Conservation (phyloP, 2,329 filamentous ascomycete species). For the Thermoascus crustaceus region DNA sequence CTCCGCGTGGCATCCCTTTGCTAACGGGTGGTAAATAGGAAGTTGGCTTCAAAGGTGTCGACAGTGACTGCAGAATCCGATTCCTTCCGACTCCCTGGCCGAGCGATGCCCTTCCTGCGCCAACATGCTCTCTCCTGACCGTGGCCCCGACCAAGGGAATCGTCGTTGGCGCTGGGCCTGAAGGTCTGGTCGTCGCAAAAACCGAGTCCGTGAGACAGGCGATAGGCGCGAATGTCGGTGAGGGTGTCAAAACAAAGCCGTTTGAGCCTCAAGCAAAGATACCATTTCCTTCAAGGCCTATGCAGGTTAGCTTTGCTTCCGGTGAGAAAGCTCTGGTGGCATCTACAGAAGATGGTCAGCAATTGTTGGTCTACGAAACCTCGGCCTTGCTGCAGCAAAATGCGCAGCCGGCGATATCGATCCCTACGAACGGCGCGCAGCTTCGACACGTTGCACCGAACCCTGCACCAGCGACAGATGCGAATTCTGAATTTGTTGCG, state of each 20-base stretch:
- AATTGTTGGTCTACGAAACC: constrained; percentile 75
- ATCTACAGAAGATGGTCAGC: constrained; percentile 71
- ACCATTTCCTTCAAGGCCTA: constrained; percentile 64
- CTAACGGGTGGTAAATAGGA: constrained; percentile 37
- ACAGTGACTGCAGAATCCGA: constrained; percentile 73
- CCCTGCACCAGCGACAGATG: constrained; percentile 53
- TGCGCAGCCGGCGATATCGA: constrained; percentile 61
- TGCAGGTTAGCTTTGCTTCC: constrained; percentile 84
- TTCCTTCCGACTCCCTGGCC: constrained; percentile 73
- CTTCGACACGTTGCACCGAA: constrained; percentile 73
- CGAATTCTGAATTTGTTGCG: constrained; percentile 59
- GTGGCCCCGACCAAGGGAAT: constrained; percentile 73
- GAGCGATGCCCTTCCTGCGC: constrained; percentile 56
- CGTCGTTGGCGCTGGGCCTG: constrained; percentile 78
- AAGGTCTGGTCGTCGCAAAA: constrained; percentile 64
- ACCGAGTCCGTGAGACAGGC: constrained; percentile 71
- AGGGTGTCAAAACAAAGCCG: constrained; percentile 55
- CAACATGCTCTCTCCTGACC: constrained; percentile 74
- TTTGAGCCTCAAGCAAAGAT: constrained; percentile 70
- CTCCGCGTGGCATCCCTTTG: constrained; percentile 8
- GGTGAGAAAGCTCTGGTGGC: constrained; percentile 79
- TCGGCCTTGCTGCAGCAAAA: constrained; percentile 58
- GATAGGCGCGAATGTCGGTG: constrained; percentile 53
- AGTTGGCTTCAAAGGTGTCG: constrained; percentile 72
- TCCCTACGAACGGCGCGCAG: constrained; percentile 66